These are phyloP conservation scores for Ceratobasidium sp. DNA, from an alignment of 1,284 basidiomycete genomes.

Conservation along the genomic window DNA sequence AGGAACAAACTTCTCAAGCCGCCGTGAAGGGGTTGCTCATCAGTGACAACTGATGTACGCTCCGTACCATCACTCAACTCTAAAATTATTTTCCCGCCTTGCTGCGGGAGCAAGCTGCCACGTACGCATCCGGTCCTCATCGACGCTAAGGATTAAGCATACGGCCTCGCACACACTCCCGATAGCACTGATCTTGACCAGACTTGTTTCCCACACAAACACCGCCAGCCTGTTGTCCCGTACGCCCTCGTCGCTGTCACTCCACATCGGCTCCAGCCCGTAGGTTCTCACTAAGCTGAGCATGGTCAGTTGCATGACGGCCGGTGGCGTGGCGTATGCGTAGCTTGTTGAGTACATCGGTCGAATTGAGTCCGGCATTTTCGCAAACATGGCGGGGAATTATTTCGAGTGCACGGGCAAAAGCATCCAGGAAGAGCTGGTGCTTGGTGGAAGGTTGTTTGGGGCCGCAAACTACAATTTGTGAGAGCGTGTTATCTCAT, in stretches of 20 bases:
- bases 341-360: slow-evolving; percentile 96
- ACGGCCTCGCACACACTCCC: slow-evolving; percentile 96
- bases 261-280: slow-evolving; percentile 99
- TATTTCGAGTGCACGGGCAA: slow-evolving; percentile 96
- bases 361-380: slow-evolving; percentile 98
- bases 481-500: no score
- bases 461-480: no score
- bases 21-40: no score
- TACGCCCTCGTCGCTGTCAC: slow-evolving; percentile 83
- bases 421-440: slow-evolving; percentile 94
- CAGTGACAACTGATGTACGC: no score
- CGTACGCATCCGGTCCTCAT: slow-evolving; percentile 70
- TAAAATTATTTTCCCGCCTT: neutral
- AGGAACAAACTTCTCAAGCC: no score
- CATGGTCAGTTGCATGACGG: slow-evolving; percentile 26
- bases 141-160: slow-evolving; percentile 92
- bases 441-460: no score
- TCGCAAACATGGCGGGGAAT: slow-evolving; percentile 99
- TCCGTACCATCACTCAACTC: no score
- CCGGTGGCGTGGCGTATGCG: slow-evolving; percentile 95
- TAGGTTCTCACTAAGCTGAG: slow-evolving; percentile 59
- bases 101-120: neutral
- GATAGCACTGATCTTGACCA: slow-evolving; percentile 96
- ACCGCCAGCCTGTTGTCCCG: slow-evolving; percentile 96
- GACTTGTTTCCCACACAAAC: slow-evolving; percentile 98